Conservation (phyloP, 495 filamentous ascomycete species). For the Xylaria castorea region DNA sequence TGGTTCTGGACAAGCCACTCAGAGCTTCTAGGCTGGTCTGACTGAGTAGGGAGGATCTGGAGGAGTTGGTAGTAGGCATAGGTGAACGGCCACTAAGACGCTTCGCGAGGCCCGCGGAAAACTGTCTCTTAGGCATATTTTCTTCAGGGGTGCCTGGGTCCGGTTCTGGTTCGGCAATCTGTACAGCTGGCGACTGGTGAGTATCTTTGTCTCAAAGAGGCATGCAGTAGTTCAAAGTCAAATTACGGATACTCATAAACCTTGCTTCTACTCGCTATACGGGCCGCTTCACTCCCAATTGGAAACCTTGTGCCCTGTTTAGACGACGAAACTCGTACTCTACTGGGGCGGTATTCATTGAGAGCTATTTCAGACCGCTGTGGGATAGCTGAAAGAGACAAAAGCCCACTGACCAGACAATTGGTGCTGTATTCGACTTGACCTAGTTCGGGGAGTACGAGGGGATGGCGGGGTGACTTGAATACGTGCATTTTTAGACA, state of each 20-base stretch:
- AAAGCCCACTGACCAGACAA: not conserved
- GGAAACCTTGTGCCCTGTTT: not conserved
- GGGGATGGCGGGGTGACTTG: not conserved
- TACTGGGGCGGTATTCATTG: not conserved
- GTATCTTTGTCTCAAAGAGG: conserved; percentile 15
- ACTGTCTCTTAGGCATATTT: conserved; percentile 50
- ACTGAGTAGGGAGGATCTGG: conserved; percentile 47
- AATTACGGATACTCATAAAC: not conserved
- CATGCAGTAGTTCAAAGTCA: not conserved
- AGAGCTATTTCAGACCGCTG: not conserved
- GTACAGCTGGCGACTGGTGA: conserved; percentile 46
- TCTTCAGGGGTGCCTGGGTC: conserved; percentile 45
- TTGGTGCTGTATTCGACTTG: not conserved
- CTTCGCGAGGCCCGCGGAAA: conserved; percentile 47
- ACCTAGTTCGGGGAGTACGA: not conserved
- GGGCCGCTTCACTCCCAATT: not conserved
- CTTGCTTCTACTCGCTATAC: not conserved
- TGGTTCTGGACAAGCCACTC: conserved; percentile 34
- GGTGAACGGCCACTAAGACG: conserved; percentile 51
- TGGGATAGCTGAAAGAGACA: not conserved
- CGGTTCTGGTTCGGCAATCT: conserved; percentile 55
- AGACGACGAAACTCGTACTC: conserved; percentile 3
- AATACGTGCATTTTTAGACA: not conserved
- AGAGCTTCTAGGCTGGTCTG: conserved; percentile 43
- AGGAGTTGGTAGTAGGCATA: conserved; percentile 40